These are phyloP conservation scores for Lipomyces lipofer DNA, from an alignment of 805 yeast species.

Conservation along the genomic window DNA sequence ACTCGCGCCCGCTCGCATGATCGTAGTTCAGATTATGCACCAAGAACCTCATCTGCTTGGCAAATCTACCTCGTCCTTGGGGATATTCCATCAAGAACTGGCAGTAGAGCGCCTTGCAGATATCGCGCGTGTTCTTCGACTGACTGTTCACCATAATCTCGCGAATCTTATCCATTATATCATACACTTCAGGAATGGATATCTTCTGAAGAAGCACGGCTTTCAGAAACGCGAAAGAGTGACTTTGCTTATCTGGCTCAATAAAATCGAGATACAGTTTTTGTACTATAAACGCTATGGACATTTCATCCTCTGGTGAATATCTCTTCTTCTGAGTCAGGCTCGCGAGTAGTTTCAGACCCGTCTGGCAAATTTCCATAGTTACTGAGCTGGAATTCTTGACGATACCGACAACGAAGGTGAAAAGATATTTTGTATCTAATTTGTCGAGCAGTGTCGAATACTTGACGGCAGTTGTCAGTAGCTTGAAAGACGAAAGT, in stretches of 20 bases:
- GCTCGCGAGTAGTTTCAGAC: conserved; percentile 70
- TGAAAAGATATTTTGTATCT: conserved; percentile 41
- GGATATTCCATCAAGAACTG: conserved; percentile 92
- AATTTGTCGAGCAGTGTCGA: conserved; percentile 56
- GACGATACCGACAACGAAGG: conserved; percentile 50
- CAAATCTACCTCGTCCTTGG: conserved; percentile 82
- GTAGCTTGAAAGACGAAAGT: conserved; percentile 52
- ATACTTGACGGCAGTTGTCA: conserved; percentile 30
- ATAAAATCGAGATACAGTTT: conserved; percentile 82
- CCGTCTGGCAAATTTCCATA: conserved; percentile 75
- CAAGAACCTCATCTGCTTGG: conserved; percentile 77
- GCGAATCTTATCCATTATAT: conserved; percentile 76
- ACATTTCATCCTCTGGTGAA: conserved; percentile 64
- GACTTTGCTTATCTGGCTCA: conserved; percentile 84
- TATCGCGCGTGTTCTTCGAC: conserved; percentile 74
- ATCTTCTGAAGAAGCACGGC: conserved; percentile 73
- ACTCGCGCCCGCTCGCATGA: conserved; percentile 80
- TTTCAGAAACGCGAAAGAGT: conserved; percentile 80
- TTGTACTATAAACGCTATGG: conserved; percentile 69
- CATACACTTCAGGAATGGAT: conserved; percentile 85
- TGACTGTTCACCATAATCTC: conserved; percentile 89
- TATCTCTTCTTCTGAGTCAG: conserved; percentile 69
- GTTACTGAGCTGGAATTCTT: conserved; percentile 77
- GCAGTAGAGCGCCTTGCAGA: conserved; percentile 78
- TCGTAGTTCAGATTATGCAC: conserved; percentile 82